Base-by-base conservation (phyloP, 176 grass and related monocot species). In the Elymus sibiricus region DNA sequence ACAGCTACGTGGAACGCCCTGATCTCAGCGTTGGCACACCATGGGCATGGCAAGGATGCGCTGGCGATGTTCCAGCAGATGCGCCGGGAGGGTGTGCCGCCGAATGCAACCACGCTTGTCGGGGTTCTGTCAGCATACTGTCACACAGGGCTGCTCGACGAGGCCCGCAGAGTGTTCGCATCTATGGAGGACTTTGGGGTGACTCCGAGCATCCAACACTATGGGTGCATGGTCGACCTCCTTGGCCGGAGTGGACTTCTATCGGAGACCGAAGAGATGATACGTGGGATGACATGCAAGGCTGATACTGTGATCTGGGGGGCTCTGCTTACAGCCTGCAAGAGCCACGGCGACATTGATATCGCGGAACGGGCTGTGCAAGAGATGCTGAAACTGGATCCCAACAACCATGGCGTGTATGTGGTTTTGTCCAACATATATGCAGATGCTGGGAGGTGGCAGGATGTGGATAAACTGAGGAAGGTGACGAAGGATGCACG, bases 351-450 rank as follows among this genome's bases (percentile, higher is more conserved):
- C 0, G 74, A 76, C 27, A 11, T 76, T 13, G 74, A 55, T 76
- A 9, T 76, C 1, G 46, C 74, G 4, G 74, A 76, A 76, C 27
- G 44, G 46, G 46, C 74, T 32, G 74, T 55, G 2, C 74, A 76
- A 55, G 74, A 76, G 46, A 76, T 76, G 16, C 17, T 76, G 46
- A 76, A 76, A 76, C 46, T 76, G 74, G 27, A 76, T 46, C 46
- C 46, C 17, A 76, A 22, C 46, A 76, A 76, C 46, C 46, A 76
- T 76, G 74, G 74, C 0, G 74, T 76, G 4, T 76, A 76, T 55
- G 74, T 76, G 74, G 46, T 76, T 16, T 27, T 76, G 46, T 76
- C 74, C 74, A 76, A 76, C 74, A 55, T 76, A 55, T 76, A 55
- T 34, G 74, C 74, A 55, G 74, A 76, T 55, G 74, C 74, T 76